Base-by-base conservation (phyloP, 1,139 yeast genomes). In the Debaryomycetaceae sp. region DNA sequence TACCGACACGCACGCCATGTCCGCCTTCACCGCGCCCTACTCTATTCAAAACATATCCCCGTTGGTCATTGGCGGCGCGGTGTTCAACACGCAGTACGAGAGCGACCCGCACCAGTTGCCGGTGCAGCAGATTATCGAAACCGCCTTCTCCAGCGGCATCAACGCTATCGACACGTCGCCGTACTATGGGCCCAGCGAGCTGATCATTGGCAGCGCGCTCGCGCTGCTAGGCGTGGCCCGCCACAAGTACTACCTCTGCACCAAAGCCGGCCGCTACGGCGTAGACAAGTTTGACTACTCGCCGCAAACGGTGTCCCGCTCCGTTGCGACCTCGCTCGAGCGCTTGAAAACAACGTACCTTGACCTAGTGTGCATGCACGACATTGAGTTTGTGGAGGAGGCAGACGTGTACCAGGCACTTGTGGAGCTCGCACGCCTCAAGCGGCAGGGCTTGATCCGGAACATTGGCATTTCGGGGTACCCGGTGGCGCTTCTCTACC, bases 101-200 rank as follows among this genome's bases (percentile, higher is more conserved):
- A 71, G 65, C 11, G 64, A 78, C 39, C 94, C 95, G 0, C 59
- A 59, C 29, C 45, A 55, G 1, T 41, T 82, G 24, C 77, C 85
- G 2, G 65, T 77, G 10, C 58, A 56, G 4, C 73, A 68, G 1
- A 68, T 87, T 31, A 46, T 87, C 16, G 51, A 57, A 27, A 45
- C 53, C 13, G 93, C 90, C 0, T 77, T 85, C 42, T 55, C 59
- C 15, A 50, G 62, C 16, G 96, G 95, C 0, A 59, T 83, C 35
- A 68, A 68, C 29, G 92, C 94, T 2, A 59, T 87, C 25, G 97
- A 90, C 47, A 85, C 95, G 0, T 80, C 95, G 1, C 95, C 96
- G 2, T 87, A 83, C 53, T 87, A 87, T 47, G 97, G 96, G 0
- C 86, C 86, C 0, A 81, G 94, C 4, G 97, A 87, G 46, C 64